A percentile compares a stretch with the other conserved stretches of the same genome.
phyloP scores from a whole-genome alignment of 495 filamentous ascomycete species.

The Annulohypoxylon moriforme region DNA sequence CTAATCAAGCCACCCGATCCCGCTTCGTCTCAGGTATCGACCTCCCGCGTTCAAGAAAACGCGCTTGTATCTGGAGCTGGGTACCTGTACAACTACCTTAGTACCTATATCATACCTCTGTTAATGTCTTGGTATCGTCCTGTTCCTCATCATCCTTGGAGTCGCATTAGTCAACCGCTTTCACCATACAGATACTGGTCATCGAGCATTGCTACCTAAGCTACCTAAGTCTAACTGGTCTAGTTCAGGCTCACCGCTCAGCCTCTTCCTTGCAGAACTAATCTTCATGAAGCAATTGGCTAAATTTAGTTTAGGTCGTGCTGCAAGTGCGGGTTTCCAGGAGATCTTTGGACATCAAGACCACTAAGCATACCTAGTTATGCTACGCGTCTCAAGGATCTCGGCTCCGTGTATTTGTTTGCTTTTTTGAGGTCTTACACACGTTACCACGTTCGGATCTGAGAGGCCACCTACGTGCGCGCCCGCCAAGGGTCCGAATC shows the following conservation, averaged over 20 bases:
- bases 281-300: conserved; percentile 3
- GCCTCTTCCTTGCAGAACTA: background rate
- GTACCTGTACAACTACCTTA: conserved; percentile 22
- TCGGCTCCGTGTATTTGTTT: background rate
- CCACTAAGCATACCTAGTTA: background rate
- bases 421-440: conserved; percentile 12
- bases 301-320: background rate
- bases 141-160: background rate
- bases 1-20: conserved; percentile 29
- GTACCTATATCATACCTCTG: background rate
- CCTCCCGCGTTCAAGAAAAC: background rate
- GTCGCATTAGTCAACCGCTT: conserved; percentile 8
- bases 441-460: background rate
- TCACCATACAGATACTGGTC: background rate
- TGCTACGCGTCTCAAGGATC: background rate
- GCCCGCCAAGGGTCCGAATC: background rate
- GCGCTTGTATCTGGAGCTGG: conserved; percentile 18
- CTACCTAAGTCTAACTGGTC: background rate
- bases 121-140: background rate
- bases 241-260: conserved; percentile 14
- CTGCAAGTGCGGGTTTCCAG: conserved; percentile 8
- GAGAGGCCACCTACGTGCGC: background rate
- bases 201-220: background rate
- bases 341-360: background rate
- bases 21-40: conserved; percentile 15